phyloP scores from a whole-genome alignment of 495 filamentous ascomycete genomes.

The Aspergillus egyptiacus region DNA sequence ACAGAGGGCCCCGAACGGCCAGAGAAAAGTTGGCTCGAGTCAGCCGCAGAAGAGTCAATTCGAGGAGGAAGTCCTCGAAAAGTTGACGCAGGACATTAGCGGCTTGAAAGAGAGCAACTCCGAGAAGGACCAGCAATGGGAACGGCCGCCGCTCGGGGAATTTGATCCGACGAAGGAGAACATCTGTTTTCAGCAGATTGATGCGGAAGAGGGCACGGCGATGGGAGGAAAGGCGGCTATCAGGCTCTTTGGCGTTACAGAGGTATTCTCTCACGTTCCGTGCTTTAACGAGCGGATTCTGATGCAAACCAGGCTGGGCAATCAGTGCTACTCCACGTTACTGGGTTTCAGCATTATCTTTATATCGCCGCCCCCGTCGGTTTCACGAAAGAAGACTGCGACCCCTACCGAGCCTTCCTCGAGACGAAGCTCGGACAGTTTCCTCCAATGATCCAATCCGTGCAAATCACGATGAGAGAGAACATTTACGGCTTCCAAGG shows the following conservation, averaged over 20 bases:
- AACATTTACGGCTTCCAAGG: conserved; percentile 91
- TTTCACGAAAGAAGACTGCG: conserved; percentile 72
- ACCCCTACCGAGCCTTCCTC: conserved; percentile 67
- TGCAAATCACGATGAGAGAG: conserved; percentile 73
- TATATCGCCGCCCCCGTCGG: conserved; percentile 83
- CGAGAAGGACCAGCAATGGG: conserved; percentile 94
- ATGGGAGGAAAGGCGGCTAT: conserved; percentile 65
- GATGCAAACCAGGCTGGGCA: conserved; percentile 58
- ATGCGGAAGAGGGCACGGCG: conserved; percentile 81
- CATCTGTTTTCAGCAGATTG: conserved; percentile 91
- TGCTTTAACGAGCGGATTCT: background rate
- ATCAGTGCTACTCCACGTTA: conserved; percentile 92
- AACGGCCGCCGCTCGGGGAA: conserved; percentile 63
- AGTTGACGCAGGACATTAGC: conserved; percentile 84
- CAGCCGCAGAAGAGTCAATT: conserved; percentile 84
- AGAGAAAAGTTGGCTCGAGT: conserved; percentile 60
- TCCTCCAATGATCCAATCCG: conserved; percentile 60
- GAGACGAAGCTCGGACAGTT: conserved; percentile 65
- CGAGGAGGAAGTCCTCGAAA: conserved; percentile 89
- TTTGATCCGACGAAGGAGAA: conserved; percentile 67
- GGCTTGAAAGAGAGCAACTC: conserved; percentile 77
- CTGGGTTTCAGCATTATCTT: conserved; percentile 91
- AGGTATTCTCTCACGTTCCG: conserved; percentile 41
- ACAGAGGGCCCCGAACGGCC: conserved; percentile 52
- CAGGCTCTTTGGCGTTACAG: conserved; percentile 96